Percentiles rank a stretch among this genome's conserved stretches.
Evolutionary conservation across 2,329 filamentous ascomycete species (phyloP).

Genomic region (Beauveria scarabaeidicola): DNA sequence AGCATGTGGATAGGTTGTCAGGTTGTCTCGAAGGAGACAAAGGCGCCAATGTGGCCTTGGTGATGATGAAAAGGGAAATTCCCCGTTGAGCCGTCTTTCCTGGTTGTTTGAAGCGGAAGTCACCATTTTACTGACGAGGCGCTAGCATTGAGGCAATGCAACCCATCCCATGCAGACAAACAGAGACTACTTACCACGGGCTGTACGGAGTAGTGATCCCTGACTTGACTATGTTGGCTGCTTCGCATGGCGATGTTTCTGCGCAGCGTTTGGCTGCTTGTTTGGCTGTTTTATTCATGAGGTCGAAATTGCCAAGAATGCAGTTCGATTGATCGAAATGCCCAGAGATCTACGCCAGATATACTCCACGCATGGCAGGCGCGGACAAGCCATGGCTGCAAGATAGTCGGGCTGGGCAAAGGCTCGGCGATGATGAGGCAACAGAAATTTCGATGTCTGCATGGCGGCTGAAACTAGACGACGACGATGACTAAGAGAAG

Average conservation of each 20-base stretch:
- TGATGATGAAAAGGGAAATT: neutral
- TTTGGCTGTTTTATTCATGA: neutral
- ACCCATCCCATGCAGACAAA: neutral
- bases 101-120: neutral
- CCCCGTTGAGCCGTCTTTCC: neutral
- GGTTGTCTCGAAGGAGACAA: neutral
- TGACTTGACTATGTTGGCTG: neutral
- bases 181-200: neutral
- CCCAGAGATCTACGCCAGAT: constrained; percentile 7
- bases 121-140: neutral
- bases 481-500: neutral
- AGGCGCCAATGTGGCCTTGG: neutral
- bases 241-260: neutral
- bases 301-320: neutral
- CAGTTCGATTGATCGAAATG: neutral
- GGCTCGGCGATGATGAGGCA: constrained; percentile 3
- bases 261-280: neutral
- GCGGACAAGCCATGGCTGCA: neutral
- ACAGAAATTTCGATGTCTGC: neutral
- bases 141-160: neutral
- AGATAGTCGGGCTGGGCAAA: constrained; percentile 1
- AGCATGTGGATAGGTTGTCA: neutral
- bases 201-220: neutral
- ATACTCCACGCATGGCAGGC: neutral
- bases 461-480: neutral